phyloP scores from a whole-genome alignment of 2,329 filamentous ascomycete species.

The Scedosporium dehoogii region DNA sequence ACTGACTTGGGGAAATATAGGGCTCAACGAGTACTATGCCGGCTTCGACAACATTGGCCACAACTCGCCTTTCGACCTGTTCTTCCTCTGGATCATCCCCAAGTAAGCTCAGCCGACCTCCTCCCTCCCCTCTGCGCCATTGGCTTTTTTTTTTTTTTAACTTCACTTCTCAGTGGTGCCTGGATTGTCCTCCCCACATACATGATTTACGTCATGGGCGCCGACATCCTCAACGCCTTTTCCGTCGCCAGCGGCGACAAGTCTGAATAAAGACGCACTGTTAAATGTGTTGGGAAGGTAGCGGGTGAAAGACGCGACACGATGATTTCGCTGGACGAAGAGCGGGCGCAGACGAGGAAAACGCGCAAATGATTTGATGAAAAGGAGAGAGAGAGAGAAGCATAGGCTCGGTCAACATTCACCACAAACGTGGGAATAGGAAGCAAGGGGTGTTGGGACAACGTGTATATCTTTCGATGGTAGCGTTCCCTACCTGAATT shows the following conservation, averaged over 20 bases:
- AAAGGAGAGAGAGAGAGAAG: too few species aligned
- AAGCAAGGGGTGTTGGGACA: too few species aligned
- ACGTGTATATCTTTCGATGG: too few species aligned
- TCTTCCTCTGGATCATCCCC: slow-evolving; percentile 47
- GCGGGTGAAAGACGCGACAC: not conserved
- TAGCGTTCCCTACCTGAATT: too few species aligned
- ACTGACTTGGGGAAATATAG: slow-evolving; percentile 19
- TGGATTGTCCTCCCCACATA: slow-evolving; percentile 45
- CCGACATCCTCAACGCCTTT: slow-evolving; percentile 38
- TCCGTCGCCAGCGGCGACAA: slow-evolving; percentile 28
- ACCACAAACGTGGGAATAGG: too few species aligned
- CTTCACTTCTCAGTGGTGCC: slow-evolving; percentile 29
- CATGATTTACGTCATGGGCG: slow-evolving; percentile 39
- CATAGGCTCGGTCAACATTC: too few species aligned
- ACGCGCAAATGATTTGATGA: too few species aligned
- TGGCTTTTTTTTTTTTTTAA: too few species aligned
- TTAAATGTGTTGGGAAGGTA: not conserved
- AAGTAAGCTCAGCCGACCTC: slow-evolving; percentile 33
- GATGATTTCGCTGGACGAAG: not conserved
- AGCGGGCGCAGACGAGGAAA: too few species aligned
- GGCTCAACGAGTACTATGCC: slow-evolving; percentile 46
- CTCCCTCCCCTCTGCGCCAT: not conserved
- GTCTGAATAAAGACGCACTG: slow-evolving; percentile 22
- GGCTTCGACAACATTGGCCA: slow-evolving; percentile 48
- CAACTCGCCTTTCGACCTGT: slow-evolving; percentile 32